Percentiles rank a stretch among this genome's conserved stretches.
These are phyloP conservation scores for Sclerotinia nivalis DNA, from an alignment of 2,329 filamentous ascomycete species.

Conservation along the genomic window DNA sequence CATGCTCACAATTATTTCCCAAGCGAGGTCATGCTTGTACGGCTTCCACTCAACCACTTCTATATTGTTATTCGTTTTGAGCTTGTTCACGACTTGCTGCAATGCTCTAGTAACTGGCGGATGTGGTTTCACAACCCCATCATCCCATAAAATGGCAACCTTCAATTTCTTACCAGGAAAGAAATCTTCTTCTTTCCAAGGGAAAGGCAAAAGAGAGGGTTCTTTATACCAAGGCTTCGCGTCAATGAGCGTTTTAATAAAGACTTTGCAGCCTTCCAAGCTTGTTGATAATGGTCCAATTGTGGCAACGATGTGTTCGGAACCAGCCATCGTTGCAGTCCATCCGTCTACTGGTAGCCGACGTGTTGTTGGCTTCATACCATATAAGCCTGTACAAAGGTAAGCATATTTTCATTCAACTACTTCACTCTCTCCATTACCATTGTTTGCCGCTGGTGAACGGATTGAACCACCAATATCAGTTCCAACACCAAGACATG, in stretches of 20 bases:
- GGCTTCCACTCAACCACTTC: slow-evolving; percentile 59
- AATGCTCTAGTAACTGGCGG: slow-evolving; percentile 60
- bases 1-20: slow-evolving; percentile 49
- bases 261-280: slow-evolving; percentile 49
- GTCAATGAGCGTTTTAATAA: slow-evolving; percentile 46
- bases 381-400: slow-evolving; percentile 37
- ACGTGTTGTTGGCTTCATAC: slow-evolving; percentile 38
- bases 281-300: slow-evolving; percentile 57
- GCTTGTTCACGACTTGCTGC: slow-evolving; percentile 52
- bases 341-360: slow-evolving; percentile 35
- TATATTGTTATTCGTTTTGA: slow-evolving; percentile 48
- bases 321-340: slow-evolving; percentile 32
- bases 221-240: slow-evolving; percentile 54
- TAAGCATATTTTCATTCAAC: slow-evolving; percentile 4
- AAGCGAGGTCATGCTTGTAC: slow-evolving; percentile 52
- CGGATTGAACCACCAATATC: slow-evolving; percentile 55
- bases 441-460: slow-evolving; percentile 50
- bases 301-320: slow-evolving; percentile 47
- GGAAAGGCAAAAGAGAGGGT: slow-evolving; percentile 53
- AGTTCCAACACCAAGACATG: slow-evolving; percentile 54
- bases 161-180: slow-evolving; percentile 50
- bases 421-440: slow-evolving; percentile 28
- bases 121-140: slow-evolving; percentile 60
- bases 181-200: slow-evolving; percentile 48
- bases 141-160: slow-evolving; percentile 61